Evolutionary conservation across 192 early-diverging fungal species (phyloP).

Genomic region (Geranomyces variabilis): DNA sequence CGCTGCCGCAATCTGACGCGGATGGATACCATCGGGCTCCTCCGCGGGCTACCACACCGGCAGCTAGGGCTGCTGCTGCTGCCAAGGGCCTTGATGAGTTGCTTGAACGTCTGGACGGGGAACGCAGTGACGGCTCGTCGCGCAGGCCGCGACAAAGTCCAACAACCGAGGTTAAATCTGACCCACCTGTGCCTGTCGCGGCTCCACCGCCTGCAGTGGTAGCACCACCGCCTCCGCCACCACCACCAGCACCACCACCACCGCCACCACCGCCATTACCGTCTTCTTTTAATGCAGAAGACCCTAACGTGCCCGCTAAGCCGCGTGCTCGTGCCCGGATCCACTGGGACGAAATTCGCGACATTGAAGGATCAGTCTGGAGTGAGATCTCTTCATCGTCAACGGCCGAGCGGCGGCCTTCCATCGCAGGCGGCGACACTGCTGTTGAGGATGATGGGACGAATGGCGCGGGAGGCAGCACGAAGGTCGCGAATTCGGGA

Average conservation of each 20-base stretch:
- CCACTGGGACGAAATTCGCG: slow-evolving; percentile 53
- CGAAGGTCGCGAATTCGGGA: slow-evolving; percentile 37
- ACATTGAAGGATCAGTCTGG: slow-evolving; percentile 37
- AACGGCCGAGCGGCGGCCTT: background rate
- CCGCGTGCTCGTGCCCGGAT: slow-evolving; percentile 44
- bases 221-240: slow-evolving; percentile 18
- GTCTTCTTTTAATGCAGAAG: background rate
- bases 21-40: too few relatives aligned
- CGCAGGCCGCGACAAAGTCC: background rate
- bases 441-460: slow-evolving; percentile 37
- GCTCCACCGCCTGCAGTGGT: too few relatives aligned
- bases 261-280: slow-evolving; percentile 44
- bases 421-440: slow-evolving; percentile 25
- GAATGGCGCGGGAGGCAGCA: background rate
- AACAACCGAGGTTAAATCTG: background rate
- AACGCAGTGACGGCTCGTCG: too few relatives aligned
- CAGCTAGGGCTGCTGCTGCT: background rate
- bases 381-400: slow-evolving; percentile 13
- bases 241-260: slow-evolving; percentile 30
- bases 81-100: background rate
- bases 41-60: background rate
- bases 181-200: background rate
- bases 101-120: background rate
- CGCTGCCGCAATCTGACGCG: background rate
- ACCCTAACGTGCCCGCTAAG: slow-evolving; percentile 33